These are phyloP conservation scores for Boletus hoseneyae DNA, from an alignment of 1,284 basidiomycete species.

Conservation along the genomic window DNA sequence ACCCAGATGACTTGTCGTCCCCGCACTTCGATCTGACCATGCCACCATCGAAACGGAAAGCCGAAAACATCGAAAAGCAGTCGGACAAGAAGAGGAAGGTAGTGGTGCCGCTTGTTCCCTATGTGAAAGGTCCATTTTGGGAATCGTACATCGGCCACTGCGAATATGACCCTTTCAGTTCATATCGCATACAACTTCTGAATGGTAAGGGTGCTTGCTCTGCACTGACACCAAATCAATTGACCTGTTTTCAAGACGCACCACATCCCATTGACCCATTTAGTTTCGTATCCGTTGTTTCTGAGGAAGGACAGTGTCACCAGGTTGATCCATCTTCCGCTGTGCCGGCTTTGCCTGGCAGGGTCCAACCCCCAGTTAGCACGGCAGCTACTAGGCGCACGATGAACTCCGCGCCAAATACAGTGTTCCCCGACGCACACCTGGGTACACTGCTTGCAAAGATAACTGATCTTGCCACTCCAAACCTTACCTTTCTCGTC, in stretches of 20 bases:
- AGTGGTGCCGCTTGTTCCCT: conserved; percentile 71
- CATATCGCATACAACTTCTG: conserved; percentile 71
- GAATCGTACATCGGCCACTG: conserved; percentile 61
- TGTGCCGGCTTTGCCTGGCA: conserved; percentile 40
- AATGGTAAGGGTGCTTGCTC: conserved; percentile 51
- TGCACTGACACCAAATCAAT: neutral
- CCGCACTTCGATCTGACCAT: conserved; percentile 37
- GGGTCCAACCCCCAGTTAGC: conserved; percentile 18
- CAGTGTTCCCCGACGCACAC: conserved; percentile 63
- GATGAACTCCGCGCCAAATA: conserved; percentile 45
- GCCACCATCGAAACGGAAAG: conserved; percentile 51
- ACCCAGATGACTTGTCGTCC: conserved; percentile 41
- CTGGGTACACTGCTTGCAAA: conserved; percentile 56
- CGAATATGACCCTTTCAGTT: conserved; percentile 59
- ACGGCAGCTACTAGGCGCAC: conserved; percentile 33
- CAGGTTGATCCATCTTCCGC: conserved; percentile 34
- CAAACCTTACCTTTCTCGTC: conserved; percentile 61
- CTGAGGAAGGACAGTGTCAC: conserved; percentile 35
- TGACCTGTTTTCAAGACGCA: conserved; percentile 48
- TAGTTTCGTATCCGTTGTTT: conserved; percentile 56
- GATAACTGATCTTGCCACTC: conserved; percentile 53
- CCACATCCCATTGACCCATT: conserved; percentile 76
- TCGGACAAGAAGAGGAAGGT: conserved; percentile 66
- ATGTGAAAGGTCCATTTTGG: conserved; percentile 75
- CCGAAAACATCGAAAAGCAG: conserved; percentile 44